Conservation (phyloP, 371 early-diverging fungal genomes). For the Gilbertella persicaria region DNA sequence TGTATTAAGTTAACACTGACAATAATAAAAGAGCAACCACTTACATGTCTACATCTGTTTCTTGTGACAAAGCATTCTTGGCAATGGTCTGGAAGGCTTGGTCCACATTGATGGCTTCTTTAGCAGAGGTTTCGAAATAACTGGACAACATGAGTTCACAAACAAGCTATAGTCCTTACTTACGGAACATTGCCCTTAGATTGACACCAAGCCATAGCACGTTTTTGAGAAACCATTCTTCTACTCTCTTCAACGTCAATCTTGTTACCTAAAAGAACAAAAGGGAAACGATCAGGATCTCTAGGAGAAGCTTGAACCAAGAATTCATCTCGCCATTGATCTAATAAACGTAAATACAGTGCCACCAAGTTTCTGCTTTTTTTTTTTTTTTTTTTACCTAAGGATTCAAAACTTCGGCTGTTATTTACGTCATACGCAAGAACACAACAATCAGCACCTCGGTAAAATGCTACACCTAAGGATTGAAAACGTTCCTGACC, state of each 20-base stretch:
- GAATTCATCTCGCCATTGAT: conserved; percentile 96
- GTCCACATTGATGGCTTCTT: conserved; percentile 97
- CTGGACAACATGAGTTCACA: conserved; percentile 2
- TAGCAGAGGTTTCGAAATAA: conserved; percentile 98
- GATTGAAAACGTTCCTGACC: conserved; percentile 98
- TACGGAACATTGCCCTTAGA: conserved; percentile 93
- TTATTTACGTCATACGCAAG: conserved; percentile 97
- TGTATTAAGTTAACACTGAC: background rate
- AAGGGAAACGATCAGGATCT: conserved; percentile 97
- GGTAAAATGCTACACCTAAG: conserved; percentile 97
- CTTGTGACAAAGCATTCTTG: conserved; percentile 90
- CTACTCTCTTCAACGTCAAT: conserved; percentile 93
- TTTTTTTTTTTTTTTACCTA: conserved; percentile 60
- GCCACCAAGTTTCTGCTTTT: background rate
- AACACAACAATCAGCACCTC: conserved; percentile 99
- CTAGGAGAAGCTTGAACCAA: conserved; percentile 92
- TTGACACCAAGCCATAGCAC: conserved; percentile 95
- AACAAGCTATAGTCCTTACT: conserved; percentile 14
- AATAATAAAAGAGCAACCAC: background rate
- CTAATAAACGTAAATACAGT: conserved; percentile 6
- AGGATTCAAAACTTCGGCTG: conserved; percentile 90
- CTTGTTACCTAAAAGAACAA: conserved; percentile 98
- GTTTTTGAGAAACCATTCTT: conserved; percentile 92
- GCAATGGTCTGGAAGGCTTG: conserved; percentile 95
- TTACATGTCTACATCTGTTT: conserved; percentile 87